phyloP scores from a whole-genome alignment of 768 basidiomycete genomes.

The Trichaptum fuscoviolaceum region DNA sequence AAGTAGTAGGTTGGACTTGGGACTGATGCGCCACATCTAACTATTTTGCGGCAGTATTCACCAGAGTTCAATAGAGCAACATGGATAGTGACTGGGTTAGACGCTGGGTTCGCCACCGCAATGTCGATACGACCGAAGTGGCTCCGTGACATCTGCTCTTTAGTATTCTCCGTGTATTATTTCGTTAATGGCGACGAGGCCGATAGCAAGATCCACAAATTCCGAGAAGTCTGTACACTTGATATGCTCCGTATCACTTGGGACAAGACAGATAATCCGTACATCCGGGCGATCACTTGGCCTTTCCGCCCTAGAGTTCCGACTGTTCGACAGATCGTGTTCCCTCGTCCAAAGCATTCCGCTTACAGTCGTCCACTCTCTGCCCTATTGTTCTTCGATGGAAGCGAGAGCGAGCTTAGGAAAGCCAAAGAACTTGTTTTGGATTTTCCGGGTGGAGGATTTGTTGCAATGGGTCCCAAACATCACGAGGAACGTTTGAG shows the following conservation, averaged over 20 bases:
- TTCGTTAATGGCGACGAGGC: slow-evolving; percentile 85
- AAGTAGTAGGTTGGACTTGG: slow-evolving; percentile 22
- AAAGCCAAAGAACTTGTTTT: slow-evolving; percentile 76
- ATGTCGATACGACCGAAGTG: slow-evolving; percentile 90
- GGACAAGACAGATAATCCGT: slow-evolving; percentile 96
- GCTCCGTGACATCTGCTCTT: slow-evolving; percentile 81
- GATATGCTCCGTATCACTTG: slow-evolving; percentile 95
- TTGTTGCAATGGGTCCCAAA: slow-evolving; percentile 92
- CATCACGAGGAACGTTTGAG: slow-evolving; percentile 94
- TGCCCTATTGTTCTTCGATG: slow-evolving; percentile 77
- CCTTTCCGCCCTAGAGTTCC: slow-evolving; percentile 54
- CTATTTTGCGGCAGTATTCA: slow-evolving; percentile 56
- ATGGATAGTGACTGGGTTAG: slow-evolving; percentile 91
- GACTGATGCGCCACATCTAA: slow-evolving; percentile 7
- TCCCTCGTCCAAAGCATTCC: slow-evolving; percentile 76
- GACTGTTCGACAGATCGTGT: slow-evolving; percentile 68
- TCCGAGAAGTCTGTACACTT: slow-evolving; percentile 88
- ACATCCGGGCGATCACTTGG: slow-evolving; percentile 63
- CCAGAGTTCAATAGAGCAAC: slow-evolving; percentile 93
- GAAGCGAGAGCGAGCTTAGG: slow-evolving; percentile 56
- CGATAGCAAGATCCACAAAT: slow-evolving; percentile 95
- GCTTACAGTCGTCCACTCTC: slow-evolving; percentile 78
- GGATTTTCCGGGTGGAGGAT: slow-evolving; percentile 95
- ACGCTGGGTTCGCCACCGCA: slow-evolving; percentile 95
- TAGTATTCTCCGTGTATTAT: slow-evolving; percentile 87